These are phyloP conservation scores for Boletus coffeatus DNA, from an alignment of 1,284 basidiomycete genomes.

Conservation along the genomic window DNA sequence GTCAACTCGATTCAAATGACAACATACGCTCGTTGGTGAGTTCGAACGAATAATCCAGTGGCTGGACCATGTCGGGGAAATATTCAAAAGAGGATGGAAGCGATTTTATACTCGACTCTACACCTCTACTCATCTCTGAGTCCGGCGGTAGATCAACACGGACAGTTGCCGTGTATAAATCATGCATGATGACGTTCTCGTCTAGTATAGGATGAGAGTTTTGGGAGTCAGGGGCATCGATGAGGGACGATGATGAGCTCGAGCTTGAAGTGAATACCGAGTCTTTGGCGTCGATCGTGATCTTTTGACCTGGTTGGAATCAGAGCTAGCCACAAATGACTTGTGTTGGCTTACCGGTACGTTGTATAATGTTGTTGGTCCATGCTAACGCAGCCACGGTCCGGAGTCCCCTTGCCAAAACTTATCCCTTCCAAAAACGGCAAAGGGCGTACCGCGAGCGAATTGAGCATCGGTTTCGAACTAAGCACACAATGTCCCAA, in stretches of 20 bases:
- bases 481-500: too few species aligned
- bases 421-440: too few species aligned
- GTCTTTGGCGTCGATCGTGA: slow-evolving; percentile 10
- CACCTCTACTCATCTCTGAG: slow-evolving; percentile 9
- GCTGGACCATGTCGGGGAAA: slow-evolving; percentile 94
- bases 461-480: too few species aligned
- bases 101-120: slow-evolving; percentile 13
- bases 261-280: slow-evolving; percentile 8
- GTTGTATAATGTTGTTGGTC: slow-evolving; percentile 12
- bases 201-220: background rate
- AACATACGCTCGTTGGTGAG: slow-evolving; percentile 72
- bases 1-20: background rate
- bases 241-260: background rate
- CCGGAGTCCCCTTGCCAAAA: too few species aligned
- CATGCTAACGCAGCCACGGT: background rate
- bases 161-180: slow-evolving; percentile 14
- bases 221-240: background rate
- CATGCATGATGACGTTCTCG: slow-evolving; percentile 7
- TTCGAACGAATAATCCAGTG: slow-evolving; percentile 89
- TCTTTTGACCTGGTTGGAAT: slow-evolving; percentile 12
- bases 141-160: slow-evolving; percentile 5
- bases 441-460: too few species aligned
- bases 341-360: slow-evolving; percentile 1
- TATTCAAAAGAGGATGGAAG: slow-evolving; percentile 34
- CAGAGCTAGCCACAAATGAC: background rate